These are phyloP conservation scores for Volutella citrinella DNA, from an alignment of 2,329 filamentous ascomycete genomes.

Conservation along the genomic window DNA sequence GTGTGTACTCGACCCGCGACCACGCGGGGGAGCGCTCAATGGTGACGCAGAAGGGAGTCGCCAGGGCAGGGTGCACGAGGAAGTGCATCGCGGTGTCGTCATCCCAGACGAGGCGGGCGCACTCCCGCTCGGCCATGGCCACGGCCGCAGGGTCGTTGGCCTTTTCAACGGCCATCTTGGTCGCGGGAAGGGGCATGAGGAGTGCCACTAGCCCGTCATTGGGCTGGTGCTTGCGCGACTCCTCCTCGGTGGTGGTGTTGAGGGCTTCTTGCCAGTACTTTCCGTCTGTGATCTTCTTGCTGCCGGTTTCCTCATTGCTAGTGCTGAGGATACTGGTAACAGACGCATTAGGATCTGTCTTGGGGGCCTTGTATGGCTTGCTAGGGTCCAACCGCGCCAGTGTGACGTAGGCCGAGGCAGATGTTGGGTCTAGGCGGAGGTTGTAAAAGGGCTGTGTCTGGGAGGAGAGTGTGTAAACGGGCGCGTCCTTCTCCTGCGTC, in stretches of 20 bases:
- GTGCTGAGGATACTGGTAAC: conserved; percentile 28
- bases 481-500: conserved; percentile 55
- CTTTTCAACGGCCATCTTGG: conserved; percentile 59
- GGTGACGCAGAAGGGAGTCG: conserved; percentile 60
- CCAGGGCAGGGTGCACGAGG: conserved; percentile 61
- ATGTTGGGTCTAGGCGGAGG: conserved; percentile 61
- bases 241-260: conserved; percentile 55
- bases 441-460: conserved; percentile 63
- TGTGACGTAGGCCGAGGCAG: conserved; percentile 58
- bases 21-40: conserved; percentile 57
- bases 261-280: conserved; percentile 58
- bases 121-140: conserved; percentile 64
- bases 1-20: conserved; percentile 60
- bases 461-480: conserved; percentile 65
- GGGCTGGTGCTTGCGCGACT: conserved; percentile 49
- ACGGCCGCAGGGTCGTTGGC: conserved; percentile 58
- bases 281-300: conserved; percentile 28
- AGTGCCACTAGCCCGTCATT: conserved; percentile 65
- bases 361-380: conserved; percentile 51
- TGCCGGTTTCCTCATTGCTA: conserved; percentile 8
- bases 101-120: conserved; percentile 70
- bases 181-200: conserved; percentile 64
- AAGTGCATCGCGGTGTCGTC: conserved; percentile 58
- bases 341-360: conserved; percentile 20
- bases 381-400: conserved; percentile 59